Evolutionary conservation across 2,329 filamentous ascomycete genomes (phyloP), one percentile per base, ranked within the genome.

Genomic region (Chrysoporthe austroafricana): DNA sequence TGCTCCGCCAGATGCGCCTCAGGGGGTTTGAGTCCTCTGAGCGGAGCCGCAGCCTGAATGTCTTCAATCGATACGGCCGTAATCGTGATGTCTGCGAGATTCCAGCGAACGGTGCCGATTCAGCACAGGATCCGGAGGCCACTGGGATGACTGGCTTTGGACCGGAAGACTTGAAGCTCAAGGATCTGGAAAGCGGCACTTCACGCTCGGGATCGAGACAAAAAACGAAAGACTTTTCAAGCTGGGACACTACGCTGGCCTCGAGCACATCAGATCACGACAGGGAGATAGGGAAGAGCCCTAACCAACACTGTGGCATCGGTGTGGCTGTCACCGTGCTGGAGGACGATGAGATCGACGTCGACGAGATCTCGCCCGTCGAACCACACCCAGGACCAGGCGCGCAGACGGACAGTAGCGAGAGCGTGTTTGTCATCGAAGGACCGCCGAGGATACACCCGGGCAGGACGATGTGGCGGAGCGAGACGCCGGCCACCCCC

Each of bases 1-100:
- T 87, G 0, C 80, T 87, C 46, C 83, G 84, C 46, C 76, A 77
- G n/a, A 78, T 81, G 76, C 79, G 76, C 69, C 74, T 86, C 14
- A 79, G 72, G 32, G 84, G 84, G 7, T 86, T 86, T 72, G 77
- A 78, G 4, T 78, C 81, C 0, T 80, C 78, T 50, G 77, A 78
- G 58, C 74, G 73, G 62, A 79, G 78, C 4, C 76, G 71, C 1
- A 72, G 70, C 6, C 74, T 76, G 26, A 78, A 73, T 34, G 73
- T 70, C 39, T 77, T 70, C 42, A 72, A 72, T 54, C 74, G 72
- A 42, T 79, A 77, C 5, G 74, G 74, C 4, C 75, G 74, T 50
- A 76, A 74, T 50, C 70, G 73, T 48, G 75, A 62, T 36, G 59
- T 50, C 13, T 26, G 36, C 8, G 64, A 60, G 3, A 50, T 62